A percentile compares a stretch with the other conserved stretches of the same genome.
Evolutionary conservation across 768 basidiomycete genomes (phyloP).

Genomic region (Mycena rosella): DNA sequence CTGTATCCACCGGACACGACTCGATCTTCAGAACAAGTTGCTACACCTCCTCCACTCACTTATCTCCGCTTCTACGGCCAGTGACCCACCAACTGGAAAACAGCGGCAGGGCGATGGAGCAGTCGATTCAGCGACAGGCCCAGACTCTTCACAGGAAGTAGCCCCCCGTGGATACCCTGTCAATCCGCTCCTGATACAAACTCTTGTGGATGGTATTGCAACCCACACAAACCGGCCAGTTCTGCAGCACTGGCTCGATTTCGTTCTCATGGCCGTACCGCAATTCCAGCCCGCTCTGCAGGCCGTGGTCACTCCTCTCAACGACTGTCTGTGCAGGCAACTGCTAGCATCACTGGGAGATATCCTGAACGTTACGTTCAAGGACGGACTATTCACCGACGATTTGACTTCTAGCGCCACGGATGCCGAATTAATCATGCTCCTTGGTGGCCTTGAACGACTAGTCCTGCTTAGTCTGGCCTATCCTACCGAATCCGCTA

Average conservation of each 20-base stretch:
- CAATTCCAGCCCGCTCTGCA: constrained; percentile 84
- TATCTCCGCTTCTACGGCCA: constrained; percentile 71
- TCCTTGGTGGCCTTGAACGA: constrained; percentile 88
- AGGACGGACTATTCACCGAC: constrained; percentile 50
- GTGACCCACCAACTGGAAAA: constrained; percentile 47
- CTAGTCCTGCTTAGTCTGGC: constrained; percentile 81
- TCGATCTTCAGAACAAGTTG: constrained; percentile 94
- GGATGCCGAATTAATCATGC: constrained; percentile 87
- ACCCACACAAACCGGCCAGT: constrained; percentile 78
- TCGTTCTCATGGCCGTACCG: constrained; percentile 90
- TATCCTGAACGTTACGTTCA: constrained; percentile 57
- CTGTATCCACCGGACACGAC: constrained; percentile 73
- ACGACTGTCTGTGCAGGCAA: constrained; percentile 84
- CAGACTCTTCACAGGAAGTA: constrained; percentile 48
- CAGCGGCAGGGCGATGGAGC: constrained; percentile 47
- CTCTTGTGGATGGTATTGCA: constrained; percentile 85
- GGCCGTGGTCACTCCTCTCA: constrained; percentile 76
- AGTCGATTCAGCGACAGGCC: constrained; percentile 49
- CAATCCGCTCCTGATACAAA: constrained; percentile 81
- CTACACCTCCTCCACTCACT: constrained; percentile 91
- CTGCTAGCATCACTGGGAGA: constrained; percentile 70
- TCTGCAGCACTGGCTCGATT: constrained; percentile 97
- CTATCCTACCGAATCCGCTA: constrained; percentile 62
- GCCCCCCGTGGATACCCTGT: constrained; percentile 59
- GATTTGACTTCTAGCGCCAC: constrained; percentile 67